Percentiles rank a stretch among this genome's conserved stretches.
Conservation (phyloP, 129 eudicot species). For the Silybum marianum region DNA sequence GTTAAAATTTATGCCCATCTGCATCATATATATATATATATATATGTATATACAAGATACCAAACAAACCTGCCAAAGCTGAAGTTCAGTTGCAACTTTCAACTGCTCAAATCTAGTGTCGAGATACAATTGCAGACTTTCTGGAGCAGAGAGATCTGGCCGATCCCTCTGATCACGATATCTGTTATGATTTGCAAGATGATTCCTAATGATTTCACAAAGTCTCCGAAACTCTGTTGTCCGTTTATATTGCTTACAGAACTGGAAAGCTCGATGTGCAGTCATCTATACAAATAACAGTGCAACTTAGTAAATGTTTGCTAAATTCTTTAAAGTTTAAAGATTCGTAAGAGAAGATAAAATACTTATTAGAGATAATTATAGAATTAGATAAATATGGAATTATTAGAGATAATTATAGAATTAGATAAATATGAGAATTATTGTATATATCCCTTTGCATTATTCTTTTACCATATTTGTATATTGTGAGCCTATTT, state of each 20-base stretch:
- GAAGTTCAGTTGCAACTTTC: slow-evolving; percentile 96
- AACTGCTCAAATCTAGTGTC: slow-evolving; percentile 95
- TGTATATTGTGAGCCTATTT: no score
- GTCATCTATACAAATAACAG: slow-evolving; percentile 46
- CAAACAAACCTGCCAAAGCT: slow-evolving; percentile 93
- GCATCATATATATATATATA: background rate
- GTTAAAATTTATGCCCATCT: background rate
- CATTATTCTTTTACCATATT: no score
- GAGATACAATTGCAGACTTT: slow-evolving; percentile 82
- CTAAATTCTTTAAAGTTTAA: background rate
- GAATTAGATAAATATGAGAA: no score
- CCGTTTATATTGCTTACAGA: slow-evolving; percentile 94
- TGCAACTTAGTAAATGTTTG: background rate
- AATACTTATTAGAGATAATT: no score
- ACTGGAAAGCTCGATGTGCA: slow-evolving; percentile 91
- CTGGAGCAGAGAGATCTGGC: slow-evolving; percentile 91
- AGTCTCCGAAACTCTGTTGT: slow-evolving; percentile 89
- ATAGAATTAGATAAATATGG: no score
- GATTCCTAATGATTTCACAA: slow-evolving; percentile 95
- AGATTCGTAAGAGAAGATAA: background rate
- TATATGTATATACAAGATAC: slow-evolving; percentile 46
- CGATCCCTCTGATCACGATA: slow-evolving; percentile 93
- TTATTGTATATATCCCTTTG: no score
- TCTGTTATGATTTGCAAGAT: slow-evolving; percentile 89
- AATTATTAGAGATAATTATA: no score